Evolutionary conservation across 331 rosid species (phyloP).

Genomic region (Quercus lobata): DNA sequence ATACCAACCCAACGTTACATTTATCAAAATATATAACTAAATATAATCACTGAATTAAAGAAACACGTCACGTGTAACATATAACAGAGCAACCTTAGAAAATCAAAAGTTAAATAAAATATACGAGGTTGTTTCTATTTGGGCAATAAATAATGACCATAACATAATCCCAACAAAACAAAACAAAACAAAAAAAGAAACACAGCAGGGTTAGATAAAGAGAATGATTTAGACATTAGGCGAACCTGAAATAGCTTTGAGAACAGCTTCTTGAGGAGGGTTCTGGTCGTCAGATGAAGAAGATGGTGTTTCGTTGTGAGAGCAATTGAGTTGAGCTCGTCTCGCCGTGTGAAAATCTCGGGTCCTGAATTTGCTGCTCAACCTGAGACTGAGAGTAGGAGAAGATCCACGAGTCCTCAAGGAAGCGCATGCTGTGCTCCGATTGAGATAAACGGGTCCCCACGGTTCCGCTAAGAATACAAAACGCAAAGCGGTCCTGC

Average conservation of each 20-base stretch:
- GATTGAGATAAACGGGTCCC: conserved; percentile 34
- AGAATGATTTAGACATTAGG: not conserved
- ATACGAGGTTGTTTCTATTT: too few relatives aligned
- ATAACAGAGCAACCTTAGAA: too few relatives aligned
- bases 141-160: too few relatives aligned
- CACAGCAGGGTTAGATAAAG: too few relatives aligned
- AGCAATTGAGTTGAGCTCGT: conserved; percentile 40
- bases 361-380: conserved; percentile 20
- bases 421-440: conserved; percentile 21
- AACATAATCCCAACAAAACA: too few relatives aligned
- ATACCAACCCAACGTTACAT: not conserved
- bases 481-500: too few relatives aligned
- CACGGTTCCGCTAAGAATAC: conserved; percentile 30
- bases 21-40: not conserved
- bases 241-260: conserved; percentile 93
- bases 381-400: conserved; percentile 13
- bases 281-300: conserved; percentile 75
- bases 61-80: too few relatives aligned
- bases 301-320: conserved; percentile 41
- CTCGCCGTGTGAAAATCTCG: conserved; percentile 36
- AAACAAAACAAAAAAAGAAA: too few relatives aligned
- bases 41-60: not conserved
- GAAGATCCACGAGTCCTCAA: conserved; percentile 15
- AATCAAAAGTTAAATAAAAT: too few relatives aligned
- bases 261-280: conserved; percentile 92